These are phyloP conservation scores for Porodaedalea pini DNA, from an alignment of 1,284 basidiomycete genomes.

Conservation along the genomic window DNA sequence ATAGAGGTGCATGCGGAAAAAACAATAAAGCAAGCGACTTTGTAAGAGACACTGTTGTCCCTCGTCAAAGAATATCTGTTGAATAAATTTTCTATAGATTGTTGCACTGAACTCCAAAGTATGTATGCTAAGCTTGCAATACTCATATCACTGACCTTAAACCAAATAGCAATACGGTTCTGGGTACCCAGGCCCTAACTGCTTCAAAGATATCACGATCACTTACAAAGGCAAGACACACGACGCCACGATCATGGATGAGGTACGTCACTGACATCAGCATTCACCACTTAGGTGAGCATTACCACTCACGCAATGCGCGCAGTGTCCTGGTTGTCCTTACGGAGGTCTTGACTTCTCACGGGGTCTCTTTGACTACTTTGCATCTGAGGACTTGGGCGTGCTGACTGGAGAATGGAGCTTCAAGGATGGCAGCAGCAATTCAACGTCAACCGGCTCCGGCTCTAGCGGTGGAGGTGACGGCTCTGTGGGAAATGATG, in stretches of 20 bases:
- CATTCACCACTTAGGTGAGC: not conserved
- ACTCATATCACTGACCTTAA: no score
- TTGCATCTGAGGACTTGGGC: constrained; percentile 45
- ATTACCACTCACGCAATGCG: not conserved
- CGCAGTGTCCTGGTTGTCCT: constrained; percentile 68
- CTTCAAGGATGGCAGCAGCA: not conserved
- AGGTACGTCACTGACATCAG: constrained; percentile 38
- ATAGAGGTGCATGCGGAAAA: constrained; percentile 40
- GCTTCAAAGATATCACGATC: constrained; percentile 64
- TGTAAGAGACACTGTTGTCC: constrained; percentile 27
- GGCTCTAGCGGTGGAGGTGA: no score
- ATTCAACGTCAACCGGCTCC: not conserved
- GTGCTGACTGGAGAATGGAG: constrained; percentile 28
- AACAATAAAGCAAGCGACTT: constrained; percentile 33
- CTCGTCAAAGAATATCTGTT: no score
- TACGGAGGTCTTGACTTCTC: constrained; percentile 78
- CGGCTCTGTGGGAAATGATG: no score
- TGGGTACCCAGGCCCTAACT: constrained; percentile 47
- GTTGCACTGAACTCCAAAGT: constrained; percentile 41
- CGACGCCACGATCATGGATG: constrained; percentile 62
- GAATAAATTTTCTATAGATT: constrained; percentile 33
- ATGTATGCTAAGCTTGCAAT: constrained; percentile 20
- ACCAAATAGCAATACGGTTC: constrained; percentile 46
- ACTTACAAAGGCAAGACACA: constrained; percentile 59
- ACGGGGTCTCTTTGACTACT: constrained; percentile 64